Evolutionary conservation across 164 flowering plant species (phyloP).

Genomic region (Taxillus chinensis): DNA sequence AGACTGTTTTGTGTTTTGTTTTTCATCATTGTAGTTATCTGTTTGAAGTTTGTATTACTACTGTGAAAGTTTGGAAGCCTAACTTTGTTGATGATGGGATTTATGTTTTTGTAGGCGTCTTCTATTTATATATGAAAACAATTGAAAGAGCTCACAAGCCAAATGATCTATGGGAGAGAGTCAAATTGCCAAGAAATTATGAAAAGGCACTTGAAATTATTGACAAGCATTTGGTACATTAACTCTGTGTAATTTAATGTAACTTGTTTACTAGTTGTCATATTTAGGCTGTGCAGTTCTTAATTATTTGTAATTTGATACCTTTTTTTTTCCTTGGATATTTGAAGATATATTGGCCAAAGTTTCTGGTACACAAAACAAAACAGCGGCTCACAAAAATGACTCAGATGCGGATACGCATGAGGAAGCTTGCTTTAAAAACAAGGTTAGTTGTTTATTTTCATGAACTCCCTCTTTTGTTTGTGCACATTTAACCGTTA

Average conservation of each 20-base stretch:
- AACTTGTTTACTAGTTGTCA: too few species aligned
- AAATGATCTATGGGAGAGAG: constrained; percentile 82
- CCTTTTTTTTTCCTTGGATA: not conserved
- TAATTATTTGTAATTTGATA: too few species aligned
- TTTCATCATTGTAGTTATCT: too few species aligned
- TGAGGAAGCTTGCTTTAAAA: constrained; percentile 89
- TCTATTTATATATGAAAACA: constrained; percentile 88
- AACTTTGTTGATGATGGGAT: not conserved
- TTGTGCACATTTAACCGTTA: too few species aligned
- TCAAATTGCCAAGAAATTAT: constrained; percentile 75
- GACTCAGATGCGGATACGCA: constrained; percentile 92
- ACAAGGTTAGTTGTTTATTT: constrained; percentile 46
- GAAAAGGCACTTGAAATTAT: constrained; percentile 76
- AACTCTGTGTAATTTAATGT: not conserved
- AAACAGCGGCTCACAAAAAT: constrained; percentile 89
- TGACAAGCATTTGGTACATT: constrained; percentile 75
- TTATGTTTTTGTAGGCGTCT: constrained; percentile 50
- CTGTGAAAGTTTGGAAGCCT: too few species aligned
- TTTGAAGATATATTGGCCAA: constrained; percentile 84
- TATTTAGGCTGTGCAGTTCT: too few species aligned
- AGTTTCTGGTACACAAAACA: constrained; percentile 65
- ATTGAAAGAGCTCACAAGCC: constrained; percentile 93
- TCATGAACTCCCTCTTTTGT: not conserved
- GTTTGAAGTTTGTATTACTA: too few species aligned
- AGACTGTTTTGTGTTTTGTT: too few species aligned